These are phyloP conservation scores for Clavariopsis aquatica DNA, from an alignment of 495 filamentous ascomycete species.

Conservation along the genomic window DNA sequence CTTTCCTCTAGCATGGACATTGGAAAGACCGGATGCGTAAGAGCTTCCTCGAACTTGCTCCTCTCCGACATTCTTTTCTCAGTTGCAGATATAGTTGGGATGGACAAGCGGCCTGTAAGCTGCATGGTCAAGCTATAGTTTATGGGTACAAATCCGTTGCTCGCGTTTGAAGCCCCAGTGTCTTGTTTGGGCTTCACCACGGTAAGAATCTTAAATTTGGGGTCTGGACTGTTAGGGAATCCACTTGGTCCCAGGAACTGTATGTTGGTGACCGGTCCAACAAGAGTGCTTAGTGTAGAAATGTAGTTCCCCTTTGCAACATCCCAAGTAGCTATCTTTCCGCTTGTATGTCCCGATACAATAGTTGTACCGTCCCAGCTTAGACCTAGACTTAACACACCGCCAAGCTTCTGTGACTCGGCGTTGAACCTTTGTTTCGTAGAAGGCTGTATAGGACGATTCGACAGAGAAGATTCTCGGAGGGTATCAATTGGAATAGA, in stretches of 20 bases:
- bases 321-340: slow-evolving; percentile 80
- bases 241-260: slow-evolving; percentile 64
- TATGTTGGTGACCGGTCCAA: slow-evolving; percentile 78
- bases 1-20: slow-evolving; percentile 57
- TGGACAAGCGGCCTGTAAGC: slow-evolving; percentile 45
- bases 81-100: slow-evolving; percentile 24
- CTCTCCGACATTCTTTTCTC: background rate
- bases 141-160: slow-evolving; percentile 52
- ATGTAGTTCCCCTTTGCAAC: slow-evolving; percentile 64
- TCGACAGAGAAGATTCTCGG: slow-evolving; percentile 27
- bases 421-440: slow-evolving; percentile 58
- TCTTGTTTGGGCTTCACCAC: slow-evolving; percentile 71
- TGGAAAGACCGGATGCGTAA: slow-evolving; percentile 58
- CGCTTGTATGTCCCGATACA: slow-evolving; percentile 77
- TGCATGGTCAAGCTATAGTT: slow-evolving; percentile 71
- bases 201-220: slow-evolving; percentile 55
- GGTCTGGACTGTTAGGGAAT: slow-evolving; percentile 49
- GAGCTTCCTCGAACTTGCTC: slow-evolving; percentile 51
- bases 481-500: slow-evolving; percentile 21
- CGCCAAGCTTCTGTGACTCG: slow-evolving; percentile 60
- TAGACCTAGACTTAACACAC: slow-evolving; percentile 62
- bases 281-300: slow-evolving; percentile 64
- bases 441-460: slow-evolving; percentile 43
- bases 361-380: slow-evolving; percentile 81
- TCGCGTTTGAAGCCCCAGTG: slow-evolving; percentile 49